Percentiles rank a stretch among this genome's conserved stretches.
phyloP scores from a whole-genome alignment of 2,329 filamentous ascomycete species.

The Orbilia oligospora region DNA sequence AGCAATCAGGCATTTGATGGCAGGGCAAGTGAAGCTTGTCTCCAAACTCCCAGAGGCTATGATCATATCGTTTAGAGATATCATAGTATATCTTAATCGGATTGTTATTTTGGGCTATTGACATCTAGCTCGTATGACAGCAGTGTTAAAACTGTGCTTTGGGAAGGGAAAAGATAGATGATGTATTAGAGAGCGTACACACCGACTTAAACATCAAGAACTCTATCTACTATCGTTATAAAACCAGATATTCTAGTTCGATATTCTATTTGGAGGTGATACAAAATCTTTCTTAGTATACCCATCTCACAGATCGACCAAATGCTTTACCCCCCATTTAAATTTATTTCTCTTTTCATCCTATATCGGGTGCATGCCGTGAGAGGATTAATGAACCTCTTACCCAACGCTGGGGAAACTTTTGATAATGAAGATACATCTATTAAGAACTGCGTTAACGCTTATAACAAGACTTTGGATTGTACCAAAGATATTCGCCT shows the following conservation, averaged over 20 bases:
- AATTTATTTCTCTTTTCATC: neutral
- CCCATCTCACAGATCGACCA: no score
- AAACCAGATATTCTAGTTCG: neutral
- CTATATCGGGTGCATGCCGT: neutral
- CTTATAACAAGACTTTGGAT: conserved; percentile 26
- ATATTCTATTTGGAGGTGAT: neutral
- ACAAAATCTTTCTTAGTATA: no score
- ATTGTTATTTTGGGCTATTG: no score
- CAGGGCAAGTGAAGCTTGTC: neutral
- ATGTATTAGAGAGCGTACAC: no score
- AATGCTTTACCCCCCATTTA: neutral
- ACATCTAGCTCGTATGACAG: no score
- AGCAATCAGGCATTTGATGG: no score
- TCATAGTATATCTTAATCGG: neutral
- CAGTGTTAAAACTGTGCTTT: no score
- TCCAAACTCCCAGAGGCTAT: neutral
- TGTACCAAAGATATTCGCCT: conserved; percentile 3
- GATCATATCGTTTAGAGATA: neutral
- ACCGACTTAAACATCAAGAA: neutral
- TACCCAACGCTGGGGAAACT: neutral
- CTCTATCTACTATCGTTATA: neutral
- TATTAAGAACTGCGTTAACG: conserved; percentile 18
- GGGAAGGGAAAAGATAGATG: no score
- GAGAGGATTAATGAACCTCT: neutral
- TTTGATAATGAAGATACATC: neutral